Evolutionary conservation across 257 asterid genomes (phyloP), one percentile per base, ranked within the genome.

Genomic region (Solanum medicagineum): DNA sequence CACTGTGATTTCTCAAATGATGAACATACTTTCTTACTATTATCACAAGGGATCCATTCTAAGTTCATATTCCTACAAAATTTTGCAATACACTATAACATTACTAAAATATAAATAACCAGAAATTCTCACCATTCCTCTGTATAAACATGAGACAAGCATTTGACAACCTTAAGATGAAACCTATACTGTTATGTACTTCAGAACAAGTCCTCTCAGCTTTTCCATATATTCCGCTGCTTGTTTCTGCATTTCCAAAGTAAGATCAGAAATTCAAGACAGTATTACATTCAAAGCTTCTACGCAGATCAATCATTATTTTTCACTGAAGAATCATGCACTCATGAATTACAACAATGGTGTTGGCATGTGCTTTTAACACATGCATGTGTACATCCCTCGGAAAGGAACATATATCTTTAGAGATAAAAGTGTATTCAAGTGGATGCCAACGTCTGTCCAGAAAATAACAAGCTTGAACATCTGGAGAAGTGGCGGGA

Each of bases 211-310:
- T 73, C 91, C 90, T 7, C 99, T 95, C 82, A 96, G 88, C 94
- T 94, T 96, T 87, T 92, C 91, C 99, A 96, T 96, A 80, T 91
- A 93, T 24, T 91, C 94, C 29, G 98, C 99, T 29, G 93, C 98
- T 88, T 91, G 93, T 81, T 84, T 87, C 99, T 96, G 94, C 90
- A 86, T 29, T 69, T 85, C 42, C 84, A 59, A 71, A 40, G 22
- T n/a, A 51, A 66, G 17, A 53, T 2, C 13, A 73, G 47, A 62
- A 83, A 81, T 19, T 62, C 12, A 59, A 65, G 85, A 82, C 17
- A 59, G 11, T 19, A 8, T 2, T 47, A 36, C 40, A 56, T 19
- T 42, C 53, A 49, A 42, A 44, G 75, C n/a, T 14, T 57, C 2
- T 81, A 17, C 0, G 5, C 74, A 40, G n/a, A n/a, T 14, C 24